These are phyloP conservation scores for Phalaenopsis aphrodite DNA, from an alignment of 106 monocot species.

Conservation along the genomic window DNA sequence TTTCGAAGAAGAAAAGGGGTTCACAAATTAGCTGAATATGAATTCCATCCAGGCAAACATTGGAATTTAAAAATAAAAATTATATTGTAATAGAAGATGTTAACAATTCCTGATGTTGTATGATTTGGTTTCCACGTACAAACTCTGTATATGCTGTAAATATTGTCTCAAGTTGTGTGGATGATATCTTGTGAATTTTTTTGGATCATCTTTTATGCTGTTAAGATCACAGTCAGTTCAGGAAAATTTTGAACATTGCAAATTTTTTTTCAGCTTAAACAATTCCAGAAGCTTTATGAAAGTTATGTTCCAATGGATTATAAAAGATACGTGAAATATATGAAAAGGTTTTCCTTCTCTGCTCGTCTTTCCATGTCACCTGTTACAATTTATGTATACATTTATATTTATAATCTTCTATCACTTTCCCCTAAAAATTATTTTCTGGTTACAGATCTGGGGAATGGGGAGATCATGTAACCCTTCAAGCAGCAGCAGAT, in stretches of 20 bases:
- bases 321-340: slow-evolving; percentile 65
- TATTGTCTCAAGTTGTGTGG: background rate
- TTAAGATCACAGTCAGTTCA: background rate
- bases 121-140: background rate
- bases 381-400: background rate
- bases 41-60: too few relatives aligned
- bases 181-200: background rate
- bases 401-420: background rate
- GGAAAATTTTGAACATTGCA: background rate
- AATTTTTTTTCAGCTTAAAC: slow-evolving; percentile 58
- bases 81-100: background rate
- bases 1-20: too few relatives aligned
- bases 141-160: background rate
- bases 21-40: too few relatives aligned
- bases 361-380: slow-evolving; percentile 5
- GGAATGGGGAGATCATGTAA: slow-evolving; percentile 95
- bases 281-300: slow-evolving; percentile 70
- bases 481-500: slow-evolving; percentile 86
- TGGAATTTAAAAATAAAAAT: too few relatives aligned
- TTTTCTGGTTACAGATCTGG: slow-evolving; percentile 39
- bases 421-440: background rate
- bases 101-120: background rate
- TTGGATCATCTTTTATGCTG: background rate
- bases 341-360: slow-evolving; percentile 66
- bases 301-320: slow-evolving; percentile 88